Percentiles rank a stretch among this genome's conserved stretches.
Conservation (phyloP, 2,329 filamentous ascomycete species). For the Sarocladiaceae sp. region DNA sequence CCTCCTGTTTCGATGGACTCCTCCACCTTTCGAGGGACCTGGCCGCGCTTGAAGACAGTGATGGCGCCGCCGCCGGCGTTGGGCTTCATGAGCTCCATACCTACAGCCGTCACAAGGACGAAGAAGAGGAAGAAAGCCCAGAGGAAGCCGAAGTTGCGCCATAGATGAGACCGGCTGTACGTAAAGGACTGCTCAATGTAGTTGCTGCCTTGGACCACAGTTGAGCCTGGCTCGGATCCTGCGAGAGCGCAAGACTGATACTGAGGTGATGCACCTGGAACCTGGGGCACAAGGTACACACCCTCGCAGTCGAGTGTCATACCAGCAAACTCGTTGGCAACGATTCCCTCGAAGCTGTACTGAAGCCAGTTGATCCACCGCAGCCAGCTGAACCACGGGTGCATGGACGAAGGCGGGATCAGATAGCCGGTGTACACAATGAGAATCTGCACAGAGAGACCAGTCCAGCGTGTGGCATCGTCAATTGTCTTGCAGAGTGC, state of each 20-base stretch:
- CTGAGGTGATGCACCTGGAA: slow-evolving; percentile 20
- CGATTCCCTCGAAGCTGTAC: slow-evolving; percentile 62
- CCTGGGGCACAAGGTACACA: slow-evolving; percentile 49
- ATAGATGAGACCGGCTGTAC: slow-evolving; percentile 53
- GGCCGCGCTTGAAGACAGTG: slow-evolving; percentile 56
- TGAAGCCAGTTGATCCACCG: slow-evolving; percentile 63
- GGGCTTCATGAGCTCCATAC: slow-evolving; percentile 59
- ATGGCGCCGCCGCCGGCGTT: slow-evolving; percentile 54
- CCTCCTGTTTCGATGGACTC: slow-evolving; percentile 49
- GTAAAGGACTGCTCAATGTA: slow-evolving; percentile 49
- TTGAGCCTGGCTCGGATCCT: slow-evolving; percentile 38
- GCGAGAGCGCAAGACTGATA: slow-evolving; percentile 49
- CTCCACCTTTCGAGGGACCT: slow-evolving; percentile 53
- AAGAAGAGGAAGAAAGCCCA: slow-evolving; percentile 72
- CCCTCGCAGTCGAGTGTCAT: slow-evolving; percentile 52
- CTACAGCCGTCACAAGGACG: slow-evolving; percentile 62
- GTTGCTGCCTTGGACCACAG: slow-evolving; percentile 43
- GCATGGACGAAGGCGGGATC: slow-evolving; percentile 49
- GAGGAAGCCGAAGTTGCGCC: slow-evolving; percentile 74
- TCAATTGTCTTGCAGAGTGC: slow-evolving; percentile 54
- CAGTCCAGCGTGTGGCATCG: slow-evolving; percentile 54
- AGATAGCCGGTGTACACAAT: slow-evolving; percentile 64
- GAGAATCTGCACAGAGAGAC: slow-evolving; percentile 53
- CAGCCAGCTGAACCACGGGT: slow-evolving; percentile 60
- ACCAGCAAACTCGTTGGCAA: slow-evolving; percentile 57